phyloP scores from a whole-genome alignment of 306 rosid species.

The Inga laurina region DNA sequence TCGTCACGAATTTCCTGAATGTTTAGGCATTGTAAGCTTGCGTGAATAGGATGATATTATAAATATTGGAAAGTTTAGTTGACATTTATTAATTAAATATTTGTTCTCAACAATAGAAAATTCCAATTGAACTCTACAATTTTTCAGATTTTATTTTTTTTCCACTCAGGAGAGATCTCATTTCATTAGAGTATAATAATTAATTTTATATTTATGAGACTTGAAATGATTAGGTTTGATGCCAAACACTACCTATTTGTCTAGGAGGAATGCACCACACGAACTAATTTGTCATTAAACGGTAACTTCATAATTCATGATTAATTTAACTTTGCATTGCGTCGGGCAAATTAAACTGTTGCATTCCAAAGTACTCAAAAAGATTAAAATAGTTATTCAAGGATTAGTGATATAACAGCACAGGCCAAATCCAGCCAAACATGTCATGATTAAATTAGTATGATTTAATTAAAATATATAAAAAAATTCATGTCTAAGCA shows the following conservation, averaged over 20 bases:
- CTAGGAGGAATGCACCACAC: not conserved
- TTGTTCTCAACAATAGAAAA: not conserved
- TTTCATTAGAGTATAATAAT: not conserved
- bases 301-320: not conserved
- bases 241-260: not conserved
- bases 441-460: too few species aligned
- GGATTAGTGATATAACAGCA: too few species aligned
- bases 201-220: not conserved
- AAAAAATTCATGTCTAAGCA: too few species aligned
- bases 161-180: not conserved
- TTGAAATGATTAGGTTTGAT: conserved; percentile 3
- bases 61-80: not conserved
- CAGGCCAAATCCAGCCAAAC: too few species aligned
- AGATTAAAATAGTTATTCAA: too few species aligned
- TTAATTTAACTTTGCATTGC: not conserved
- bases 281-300: not conserved
- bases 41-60: not conserved
- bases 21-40: not conserved
- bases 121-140: not conserved
- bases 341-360: not conserved
- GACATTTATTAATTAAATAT: not conserved
- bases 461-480: too few species aligned
- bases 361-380: not conserved
- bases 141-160: not conserved
- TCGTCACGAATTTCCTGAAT: not conserved